These are phyloP conservation scores for Penicillium sp. DNA, from an alignment of 2,329 filamentous ascomycete species.

Conservation along the genomic window DNA sequence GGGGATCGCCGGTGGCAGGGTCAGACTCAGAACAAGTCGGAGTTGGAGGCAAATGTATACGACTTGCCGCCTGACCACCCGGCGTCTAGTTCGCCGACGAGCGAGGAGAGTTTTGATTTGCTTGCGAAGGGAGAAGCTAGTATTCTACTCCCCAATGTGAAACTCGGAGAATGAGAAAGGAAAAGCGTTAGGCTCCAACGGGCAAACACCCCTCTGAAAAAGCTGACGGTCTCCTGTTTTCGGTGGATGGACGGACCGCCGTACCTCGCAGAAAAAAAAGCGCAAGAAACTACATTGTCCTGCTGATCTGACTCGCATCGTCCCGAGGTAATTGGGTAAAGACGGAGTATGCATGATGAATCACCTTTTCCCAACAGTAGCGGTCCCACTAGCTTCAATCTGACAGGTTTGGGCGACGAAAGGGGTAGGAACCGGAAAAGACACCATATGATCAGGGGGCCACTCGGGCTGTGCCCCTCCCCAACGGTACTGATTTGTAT, in stretches of 20 bases:
- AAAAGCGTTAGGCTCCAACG: constrained; percentile 6
- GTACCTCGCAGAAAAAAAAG: background rate
- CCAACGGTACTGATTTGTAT: background rate
- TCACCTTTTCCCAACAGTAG: constrained; percentile 8
- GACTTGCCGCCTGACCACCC: constrained; percentile 12
- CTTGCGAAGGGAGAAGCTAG: constrained; percentile 47
- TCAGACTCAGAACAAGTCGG: background rate
- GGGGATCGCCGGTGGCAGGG: constrained; percentile 35
- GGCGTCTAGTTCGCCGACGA: constrained; percentile 39
- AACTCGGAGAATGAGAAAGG: constrained; percentile 4
- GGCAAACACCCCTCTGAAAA: background rate
- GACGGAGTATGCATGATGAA: constrained; percentile 10
- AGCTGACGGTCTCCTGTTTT: background rate
- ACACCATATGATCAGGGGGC: background rate
- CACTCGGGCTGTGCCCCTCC: background rate
- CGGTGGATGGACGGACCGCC: constrained; percentile 4
- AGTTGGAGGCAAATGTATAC: constrained; percentile 9
- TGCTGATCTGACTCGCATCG: constrained; percentile 11
- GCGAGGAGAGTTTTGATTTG: constrained; percentile 51
- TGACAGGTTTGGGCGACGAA: constrained; percentile 10
- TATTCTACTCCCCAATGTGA: constrained; percentile 32
- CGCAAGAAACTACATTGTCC: constrained; percentile 4
- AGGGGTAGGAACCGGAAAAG: background rate
- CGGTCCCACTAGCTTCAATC: constrained; percentile 2
- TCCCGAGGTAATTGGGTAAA: constrained; percentile 5